Base-by-base conservation (phyloP, 176 grass and related monocot species). In the Chrysopogon serrulatus region DNA sequence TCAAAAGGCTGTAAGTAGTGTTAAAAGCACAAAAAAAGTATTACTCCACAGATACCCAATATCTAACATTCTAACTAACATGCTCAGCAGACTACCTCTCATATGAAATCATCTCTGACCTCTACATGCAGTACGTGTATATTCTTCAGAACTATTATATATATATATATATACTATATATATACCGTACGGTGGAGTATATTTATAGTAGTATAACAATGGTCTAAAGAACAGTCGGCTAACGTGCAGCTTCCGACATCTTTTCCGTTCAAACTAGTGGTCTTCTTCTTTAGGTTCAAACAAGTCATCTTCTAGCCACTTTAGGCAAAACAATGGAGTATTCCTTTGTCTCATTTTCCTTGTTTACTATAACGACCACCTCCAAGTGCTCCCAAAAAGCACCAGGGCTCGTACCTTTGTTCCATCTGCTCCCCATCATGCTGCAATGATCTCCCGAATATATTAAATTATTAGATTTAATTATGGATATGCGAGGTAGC, bases 301-400 rank as follows among this genome's bases (percentile, higher is more conserved):
- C 75, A 56, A 78, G 49, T 69, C 44, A 69, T 81, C 72, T 35
- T 76, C 68, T 45, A 31, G 61, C 74, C 84, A 87, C 88, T 95
- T 95, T 92, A 89, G 77, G 78, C 78, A 86, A 85, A 88, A 85
- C 82, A 87, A 91, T 63, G 69, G 65, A 57, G 79, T 82, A 79
- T 88, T 79, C 90, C 86, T 75, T 87, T 89, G 83, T 86, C 88
- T 85, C 76, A 79, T 88, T 87, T 87, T 86, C 82, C 80, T 89
- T 90, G 56, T 77, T 86, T 91, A 61, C 48, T 83, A 91, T 89
- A 87, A 91, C 87, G 88, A 82, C 79, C 80, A 85, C 83, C 44
- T 91, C 83, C 91, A 82, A 93, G 88, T 91, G 93, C 90, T 96
- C 86, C 86, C 88, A 89, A 93, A 92, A 96, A 96, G 93, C 91